Evolutionary conservation across 306 rosid genomes (phyloP).

Genomic region (Malus orientalis): DNA sequence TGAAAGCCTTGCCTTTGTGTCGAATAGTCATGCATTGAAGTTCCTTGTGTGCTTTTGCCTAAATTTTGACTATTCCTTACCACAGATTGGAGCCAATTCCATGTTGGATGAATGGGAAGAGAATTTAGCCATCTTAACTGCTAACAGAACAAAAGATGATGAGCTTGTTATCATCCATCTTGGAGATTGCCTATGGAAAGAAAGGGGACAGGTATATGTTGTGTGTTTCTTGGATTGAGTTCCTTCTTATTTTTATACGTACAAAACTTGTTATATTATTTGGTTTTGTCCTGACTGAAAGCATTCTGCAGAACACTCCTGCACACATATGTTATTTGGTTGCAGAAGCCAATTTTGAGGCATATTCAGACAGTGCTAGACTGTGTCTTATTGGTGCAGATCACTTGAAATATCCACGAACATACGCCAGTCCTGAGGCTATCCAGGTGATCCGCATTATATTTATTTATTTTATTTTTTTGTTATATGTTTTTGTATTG

Average conservation of each 20-base stretch:
- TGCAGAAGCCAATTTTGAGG: constrained; percentile 68
- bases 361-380: constrained; percentile 62
- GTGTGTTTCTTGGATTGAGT: neutral
- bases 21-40: neutral
- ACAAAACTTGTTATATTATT: neutral
- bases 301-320: constrained; percentile 4
- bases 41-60: neutral
- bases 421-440: constrained; percentile 65
- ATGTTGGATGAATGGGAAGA: constrained; percentile 71
- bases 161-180: constrained; percentile 69
- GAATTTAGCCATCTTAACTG: constrained; percentile 60
- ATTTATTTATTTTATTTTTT: neutral
- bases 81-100: constrained; percentile 40
- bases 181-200: constrained; percentile 73
- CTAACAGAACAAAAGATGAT: constrained; percentile 65
- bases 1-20: neutral
- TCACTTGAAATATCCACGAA: constrained; percentile 71
- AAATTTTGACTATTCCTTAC: constrained; percentile 6
- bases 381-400: constrained; percentile 69
- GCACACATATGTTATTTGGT: constrained; percentile 28
- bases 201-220: constrained; percentile 48
- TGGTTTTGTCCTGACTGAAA: constrained; percentile 15
- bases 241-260: neutral
- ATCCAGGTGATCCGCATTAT: constrained; percentile 44
- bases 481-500: neutral